These are phyloP conservation scores for Tilletia walkeri DNA, from an alignment of 1,284 basidiomycete genomes.

Conservation along the genomic window DNA sequence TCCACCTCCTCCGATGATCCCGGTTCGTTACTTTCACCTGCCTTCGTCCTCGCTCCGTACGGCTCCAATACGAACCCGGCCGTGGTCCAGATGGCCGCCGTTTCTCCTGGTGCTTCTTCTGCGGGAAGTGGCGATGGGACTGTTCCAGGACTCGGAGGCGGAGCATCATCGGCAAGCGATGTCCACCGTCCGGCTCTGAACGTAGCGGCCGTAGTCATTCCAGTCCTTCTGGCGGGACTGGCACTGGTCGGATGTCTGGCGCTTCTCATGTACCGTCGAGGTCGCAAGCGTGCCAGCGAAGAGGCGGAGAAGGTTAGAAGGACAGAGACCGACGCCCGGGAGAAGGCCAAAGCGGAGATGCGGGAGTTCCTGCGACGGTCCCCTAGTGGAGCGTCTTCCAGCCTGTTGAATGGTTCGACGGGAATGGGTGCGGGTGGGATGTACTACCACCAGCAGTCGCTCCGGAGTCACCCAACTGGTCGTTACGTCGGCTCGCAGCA, in stretches of 20 bases:
- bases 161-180: neutral
- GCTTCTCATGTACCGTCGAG: conserved; percentile 9
- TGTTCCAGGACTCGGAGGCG: no score
- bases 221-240: neutral
- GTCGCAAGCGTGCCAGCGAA: neutral
- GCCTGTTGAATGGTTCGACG: no score
- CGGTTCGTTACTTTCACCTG: conserved; percentile 2
- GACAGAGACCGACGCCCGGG: neutral
- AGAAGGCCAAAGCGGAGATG: conserved; percentile 12
- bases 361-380: conserved; percentile 6
- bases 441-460: no score
- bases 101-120: neutral
- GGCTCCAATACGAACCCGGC: conserved; percentile 6
- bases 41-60: neutral
- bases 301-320: neutral
- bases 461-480: no score
- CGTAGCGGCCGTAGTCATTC: neutral
- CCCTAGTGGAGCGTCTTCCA: neutral
- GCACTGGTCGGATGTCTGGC: conserved; percentile 1
- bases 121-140: neutral
- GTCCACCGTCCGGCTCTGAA: neutral
- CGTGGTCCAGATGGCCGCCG: neutral
- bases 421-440: no score
- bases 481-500: no score
- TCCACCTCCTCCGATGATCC: no score